Base-by-base conservation (phyloP, 305 asterid genomes). In the Fraxinus greggii region DNA sequence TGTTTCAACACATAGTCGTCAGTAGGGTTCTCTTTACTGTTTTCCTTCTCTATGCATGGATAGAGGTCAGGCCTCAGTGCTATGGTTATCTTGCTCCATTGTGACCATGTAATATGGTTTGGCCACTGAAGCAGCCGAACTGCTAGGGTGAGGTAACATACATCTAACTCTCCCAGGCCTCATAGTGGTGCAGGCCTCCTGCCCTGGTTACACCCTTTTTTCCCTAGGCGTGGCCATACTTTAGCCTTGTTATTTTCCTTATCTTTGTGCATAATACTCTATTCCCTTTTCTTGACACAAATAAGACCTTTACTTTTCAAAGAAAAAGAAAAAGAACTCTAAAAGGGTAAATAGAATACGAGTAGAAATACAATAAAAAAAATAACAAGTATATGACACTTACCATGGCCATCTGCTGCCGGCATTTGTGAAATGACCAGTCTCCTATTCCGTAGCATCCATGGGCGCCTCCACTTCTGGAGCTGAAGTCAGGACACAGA, bases 381-480 rank as follows among this genome's bases (percentile, higher is more conserved):
- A 21, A 69, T 61, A 23, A 61, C 17, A 84, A 85, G 80, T 31
- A 74, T n/a, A 59, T 29, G 77, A 80, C 78, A 88, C 94, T 86
- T 92, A 88, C 98, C 79, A 84, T 70, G 81, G 85, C 56, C 98
- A 96, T 94, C 84, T 91, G 95, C 85, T 94, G 95, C 80, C 99
- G 94, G 82, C 99, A 96, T 88, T 94, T 93, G 85, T 86, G 84
- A 84, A 87, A 96, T 78, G 92, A 76, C 98, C 99, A 96, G 84
- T 96, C 99, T 89, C 97, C 98, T 35, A 74, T 82, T 83, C 99
- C 98, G 77, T 94, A 96, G 87, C 98, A 89, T 76, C 97, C 98
- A 90, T 96, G 99, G 83, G 99, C 98, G 79, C 99, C 99, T 82
- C 97, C 99, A 88, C 88, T 91, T 91, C 97, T 89, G 63, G 90